These are phyloP conservation scores for Penicillium nordicum DNA, from an alignment of 2,329 filamentous ascomycete genomes.

Conservation along the genomic window DNA sequence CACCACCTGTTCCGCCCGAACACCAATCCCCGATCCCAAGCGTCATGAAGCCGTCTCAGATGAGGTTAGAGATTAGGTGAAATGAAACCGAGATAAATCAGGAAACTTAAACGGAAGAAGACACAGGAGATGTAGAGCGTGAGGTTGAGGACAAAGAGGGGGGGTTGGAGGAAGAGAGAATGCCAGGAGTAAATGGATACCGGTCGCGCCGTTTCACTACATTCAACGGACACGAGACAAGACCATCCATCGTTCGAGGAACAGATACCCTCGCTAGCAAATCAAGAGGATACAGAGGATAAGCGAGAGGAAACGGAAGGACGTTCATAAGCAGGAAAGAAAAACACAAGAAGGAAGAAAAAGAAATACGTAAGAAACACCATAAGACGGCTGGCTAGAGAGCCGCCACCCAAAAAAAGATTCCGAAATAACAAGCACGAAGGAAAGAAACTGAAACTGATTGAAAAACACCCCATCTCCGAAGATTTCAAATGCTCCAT, in stretches of 20 bases:
- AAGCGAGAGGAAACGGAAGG: slow-evolving; percentile 15
- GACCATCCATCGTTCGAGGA: slow-evolving; percentile 3
- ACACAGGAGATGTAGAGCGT: slow-evolving; percentile 33
- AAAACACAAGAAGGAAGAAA: slow-evolving; percentile 19
- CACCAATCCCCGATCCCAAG: slow-evolving; percentile 25
- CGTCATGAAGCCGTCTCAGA: slow-evolving; percentile 23
- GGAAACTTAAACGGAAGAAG: slow-evolving; percentile 22
- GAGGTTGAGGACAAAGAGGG: slow-evolving; percentile 19
- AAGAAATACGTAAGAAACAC: slow-evolving; percentile 23
- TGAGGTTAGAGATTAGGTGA: slow-evolving; percentile 27
- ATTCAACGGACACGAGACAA: slow-evolving; percentile 27
- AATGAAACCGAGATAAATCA: slow-evolving; percentile 27
- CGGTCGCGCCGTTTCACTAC: slow-evolving; percentile 30
- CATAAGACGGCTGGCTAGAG: slow-evolving; percentile 26
- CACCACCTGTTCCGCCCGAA: slow-evolving; percentile 29
- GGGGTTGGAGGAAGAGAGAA: slow-evolving; percentile 11
- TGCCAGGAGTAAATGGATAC: slow-evolving; percentile 10
- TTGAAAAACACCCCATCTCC: slow-evolving; percentile 39
- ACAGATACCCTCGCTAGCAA: slow-evolving; percentile 15
- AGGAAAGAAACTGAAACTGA: slow-evolving; percentile 31
- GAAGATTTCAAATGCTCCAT: slow-evolving; percentile 37
- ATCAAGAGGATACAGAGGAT: slow-evolving; percentile 11
- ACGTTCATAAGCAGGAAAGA: slow-evolving; percentile 23
- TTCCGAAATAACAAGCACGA: slow-evolving; percentile 38
- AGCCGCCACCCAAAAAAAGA: slow-evolving; percentile 34